Conservation (phyloP, 176 grass and related monocot species). For the Typha latifolia region DNA sequence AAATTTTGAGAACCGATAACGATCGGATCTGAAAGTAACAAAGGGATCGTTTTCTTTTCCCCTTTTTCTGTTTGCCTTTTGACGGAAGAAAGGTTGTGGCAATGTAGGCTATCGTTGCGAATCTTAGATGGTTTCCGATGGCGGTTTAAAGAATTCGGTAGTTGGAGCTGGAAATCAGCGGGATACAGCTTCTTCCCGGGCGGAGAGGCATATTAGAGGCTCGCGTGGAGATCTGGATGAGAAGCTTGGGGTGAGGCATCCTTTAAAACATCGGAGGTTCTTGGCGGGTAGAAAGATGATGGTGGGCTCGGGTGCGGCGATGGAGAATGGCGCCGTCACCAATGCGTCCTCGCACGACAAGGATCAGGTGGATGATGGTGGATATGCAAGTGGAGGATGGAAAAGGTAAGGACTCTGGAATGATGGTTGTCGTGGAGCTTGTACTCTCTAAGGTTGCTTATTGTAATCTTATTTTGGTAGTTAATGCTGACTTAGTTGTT, state of each 20-base stretch:
- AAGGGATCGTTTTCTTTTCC: background rate
- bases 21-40: background rate
- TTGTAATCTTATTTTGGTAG: constrained; percentile 1
- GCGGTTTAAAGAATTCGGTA: constrained; percentile 16
- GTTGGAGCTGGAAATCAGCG: constrained; percentile 3
- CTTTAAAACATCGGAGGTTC: constrained; percentile 42
- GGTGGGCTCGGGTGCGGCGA: constrained; percentile 31
- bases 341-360: constrained; percentile 16
- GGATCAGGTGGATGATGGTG: constrained; percentile 44
- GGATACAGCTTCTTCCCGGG: constrained; percentile 13
- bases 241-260: constrained; percentile 32
- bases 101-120: constrained; percentile 15
- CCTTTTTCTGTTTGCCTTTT: constrained; percentile 4
- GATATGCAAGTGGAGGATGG: constrained; percentile 82
- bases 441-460: background rate
- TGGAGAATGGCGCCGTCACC: constrained; percentile 11
- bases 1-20: constrained; percentile 6
- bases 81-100: background rate
- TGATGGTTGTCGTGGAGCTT: background rate
- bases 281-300: constrained; percentile 34
- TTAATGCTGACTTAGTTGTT: background rate
- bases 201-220: constrained; percentile 3
- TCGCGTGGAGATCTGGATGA: constrained; percentile 28
- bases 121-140: constrained; percentile 42
- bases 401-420: constrained; percentile 42